Base-by-base conservation (phyloP, 768 basidiomycete genomes). In the Auriculariales sp. region DNA sequence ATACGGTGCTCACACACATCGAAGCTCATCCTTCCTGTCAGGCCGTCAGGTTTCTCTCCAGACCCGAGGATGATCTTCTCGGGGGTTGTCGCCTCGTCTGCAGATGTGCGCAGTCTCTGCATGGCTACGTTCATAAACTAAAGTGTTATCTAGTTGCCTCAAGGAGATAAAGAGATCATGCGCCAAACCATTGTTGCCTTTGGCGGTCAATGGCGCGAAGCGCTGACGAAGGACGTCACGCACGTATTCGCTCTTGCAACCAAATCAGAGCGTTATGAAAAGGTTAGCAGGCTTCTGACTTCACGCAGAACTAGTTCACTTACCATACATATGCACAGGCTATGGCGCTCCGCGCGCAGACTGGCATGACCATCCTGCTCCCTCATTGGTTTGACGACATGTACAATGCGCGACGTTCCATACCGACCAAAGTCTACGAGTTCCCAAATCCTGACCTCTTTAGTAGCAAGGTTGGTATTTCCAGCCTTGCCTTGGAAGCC, bases 381-480 rank as follows among this genome's bases (percentile, higher is more conserved):
- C 92, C 91, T 0, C 87, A 92, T 54, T 95, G 92, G 91, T 92
- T 92, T 52, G 86, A 92, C 56, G 88, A 91, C 55, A 72, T 56
- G 46, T 42, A 63, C 46, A 56, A 56, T n/a, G 45, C 57, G 19
- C 47, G 53, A 6, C 54, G 52, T n/a, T 52, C 53, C 17, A 50
- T 65, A 25, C 59, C 58, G 4, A 49, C 52, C 28, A 57, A 55
- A 15, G 51, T 53, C 17, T 68, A 65, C 52, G 11, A 19, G 39
- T 44, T 44, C 39, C 39, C 39, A 7, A 44, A 44, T 12, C 39
- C 39, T 25, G 45, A 52, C 1, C 65, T 65, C 1, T 44, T 44
- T 15, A 25, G 27, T 24, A 19, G 4, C 5, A 44, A 19, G 14
- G 53, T 28, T 51, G 36, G 35, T 28, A 39, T 17, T 47, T 48